Base-by-base conservation (phyloP, 1,139 yeast genomes). In the Candida dubliniensis region DNA sequence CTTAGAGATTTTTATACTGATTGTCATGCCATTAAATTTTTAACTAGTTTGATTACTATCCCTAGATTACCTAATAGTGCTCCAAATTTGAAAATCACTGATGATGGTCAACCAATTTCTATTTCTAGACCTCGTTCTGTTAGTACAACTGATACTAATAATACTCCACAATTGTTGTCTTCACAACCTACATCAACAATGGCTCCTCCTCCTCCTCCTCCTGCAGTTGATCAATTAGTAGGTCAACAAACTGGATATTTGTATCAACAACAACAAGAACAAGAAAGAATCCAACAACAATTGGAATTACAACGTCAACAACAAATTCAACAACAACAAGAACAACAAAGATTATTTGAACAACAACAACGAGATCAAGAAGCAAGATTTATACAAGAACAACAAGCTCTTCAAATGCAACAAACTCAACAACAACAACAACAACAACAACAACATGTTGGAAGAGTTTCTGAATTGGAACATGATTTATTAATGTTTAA, bases 1-100 rank as follows among this genome's bases (percentile, higher is more conserved):
- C 69, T 93, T 46, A 79, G 84, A 56, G 95, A 89, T 54, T 89
- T 93, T 56, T 93, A 88, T 67, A 88, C 95, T 34, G 96, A 91
- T 59, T 89, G 96, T 63, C 85, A 93, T 18, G 81, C 93, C 1
- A 81, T 93, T 50, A 86, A 87, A 61, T 89, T 86, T 58, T 76
- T 93, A 58, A 83, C 96, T 2, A 81, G 91, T 41, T 76, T 93
- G 61, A 85, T 93, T 39, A 84, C 95, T 2, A 84, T 93, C 50
- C 99, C 99, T 34, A 81, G 87, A 55, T 73, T 93, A 45, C 82
- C 91, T 8, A 67, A 69, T 41, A 69, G 67, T 38, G 81, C 86
- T 11, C 89, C 97, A 13, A 89, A 90, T 39, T 76, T 87, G 50
- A 69, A 80, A 47, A 68, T 74, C 31, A 73, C 67, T 30, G 84